A percentile compares a stretch with the other conserved stretches of the same genome.
Evolutionary conservation across 352 stramenopile species (phyloP).

Genomic region (Phytophthora hybrid): DNA sequence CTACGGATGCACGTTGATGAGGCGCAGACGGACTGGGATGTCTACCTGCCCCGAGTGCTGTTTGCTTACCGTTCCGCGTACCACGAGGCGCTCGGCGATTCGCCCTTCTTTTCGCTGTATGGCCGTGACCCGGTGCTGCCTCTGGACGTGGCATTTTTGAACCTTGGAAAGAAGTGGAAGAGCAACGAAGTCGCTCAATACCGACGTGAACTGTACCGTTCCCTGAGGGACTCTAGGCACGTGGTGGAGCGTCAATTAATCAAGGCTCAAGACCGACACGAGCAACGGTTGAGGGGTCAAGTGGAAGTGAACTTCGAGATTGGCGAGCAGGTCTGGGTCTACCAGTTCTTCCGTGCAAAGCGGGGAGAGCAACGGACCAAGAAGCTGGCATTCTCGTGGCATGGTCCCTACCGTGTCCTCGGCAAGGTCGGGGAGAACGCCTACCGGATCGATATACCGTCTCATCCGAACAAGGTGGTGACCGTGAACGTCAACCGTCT

Average conservation of each 20-base stretch:
- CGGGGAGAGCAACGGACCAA: constrained; percentile 3
- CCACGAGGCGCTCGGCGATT: constrained; percentile 12
- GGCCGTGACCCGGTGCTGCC: not conserved
- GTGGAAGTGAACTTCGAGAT: not conserved
- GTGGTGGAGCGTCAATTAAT: constrained; percentile 13
- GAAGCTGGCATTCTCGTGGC: constrained; percentile 15
- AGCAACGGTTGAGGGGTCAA: not conserved
- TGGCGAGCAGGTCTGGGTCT: constrained; percentile 9
- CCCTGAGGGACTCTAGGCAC: not conserved
- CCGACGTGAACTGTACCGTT: not conserved
- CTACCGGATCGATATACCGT: not conserved
- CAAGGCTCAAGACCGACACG: not conserved
- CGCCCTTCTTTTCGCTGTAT: constrained; percentile 12
- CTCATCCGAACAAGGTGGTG: constrained; percentile 3
- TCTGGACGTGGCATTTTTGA: too few relatives aligned
- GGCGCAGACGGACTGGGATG: constrained; percentile 12
- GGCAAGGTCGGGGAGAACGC: not conserved
- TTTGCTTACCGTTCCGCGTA: constrained; percentile 14
- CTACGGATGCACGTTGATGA: not conserved
- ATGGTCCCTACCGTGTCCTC: constrained; percentile 11
- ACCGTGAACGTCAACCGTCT: constrained; percentile 2
- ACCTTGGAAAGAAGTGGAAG: constrained; percentile 3
- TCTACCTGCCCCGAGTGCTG: not conserved
- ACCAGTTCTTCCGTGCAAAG: constrained; percentile 5
- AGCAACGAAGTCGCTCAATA: constrained; percentile 14